Evolutionary conservation across 2,329 filamentous ascomycete genomes (phyloP).

Genomic region (Cadophora luteo-olivacea): DNA sequence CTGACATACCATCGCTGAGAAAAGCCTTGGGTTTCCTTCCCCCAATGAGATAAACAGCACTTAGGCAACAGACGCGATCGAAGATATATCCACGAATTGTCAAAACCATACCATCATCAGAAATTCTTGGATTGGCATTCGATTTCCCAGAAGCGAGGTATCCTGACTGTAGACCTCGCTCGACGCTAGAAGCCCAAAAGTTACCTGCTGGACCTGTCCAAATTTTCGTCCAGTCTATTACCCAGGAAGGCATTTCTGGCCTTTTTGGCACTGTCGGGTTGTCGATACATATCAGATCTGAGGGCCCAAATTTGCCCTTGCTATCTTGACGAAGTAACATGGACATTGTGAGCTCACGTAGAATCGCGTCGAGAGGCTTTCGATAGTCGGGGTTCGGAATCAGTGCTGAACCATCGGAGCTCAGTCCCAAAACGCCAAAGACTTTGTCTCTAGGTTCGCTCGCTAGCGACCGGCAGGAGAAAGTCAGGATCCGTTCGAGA

Average conservation of each 20-base stretch:
- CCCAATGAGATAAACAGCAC: neutral
- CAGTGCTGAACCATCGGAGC: slow-evolving; percentile 18
- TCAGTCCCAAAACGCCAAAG: slow-evolving; percentile 15
- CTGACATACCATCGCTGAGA: neutral
- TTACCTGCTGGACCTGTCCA: slow-evolving; percentile 4
- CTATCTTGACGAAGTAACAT: neutral
- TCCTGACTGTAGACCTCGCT: slow-evolving; percentile 8
- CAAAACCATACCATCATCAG: slow-evolving; percentile 1
- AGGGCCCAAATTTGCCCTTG: neutral
- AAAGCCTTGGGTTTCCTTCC: slow-evolving; percentile 3
- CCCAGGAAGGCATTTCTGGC: slow-evolving; percentile 6
- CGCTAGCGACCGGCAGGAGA: slow-evolving; percentile 17
- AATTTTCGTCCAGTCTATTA: slow-evolving; percentile 3
- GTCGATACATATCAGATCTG: slow-evolving; percentile 16
- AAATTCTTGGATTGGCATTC: neutral
- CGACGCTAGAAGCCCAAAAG: slow-evolving; percentile 2
- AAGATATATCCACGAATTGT: slow-evolving; percentile 13
- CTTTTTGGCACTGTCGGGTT: neutral
- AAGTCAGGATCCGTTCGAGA: slow-evolving; percentile 7
- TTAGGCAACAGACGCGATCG: neutral
- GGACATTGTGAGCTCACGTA: slow-evolving; percentile 1
- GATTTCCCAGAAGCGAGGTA: slow-evolving; percentile 5
- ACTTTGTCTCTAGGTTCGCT: slow-evolving; percentile 22
- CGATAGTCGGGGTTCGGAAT: slow-evolving; percentile 20
- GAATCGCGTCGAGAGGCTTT: slow-evolving; percentile 11